Base-by-base conservation (phyloP, 139 green algal genomes). In the Deuterostichococcus epilithicus region DNA sequence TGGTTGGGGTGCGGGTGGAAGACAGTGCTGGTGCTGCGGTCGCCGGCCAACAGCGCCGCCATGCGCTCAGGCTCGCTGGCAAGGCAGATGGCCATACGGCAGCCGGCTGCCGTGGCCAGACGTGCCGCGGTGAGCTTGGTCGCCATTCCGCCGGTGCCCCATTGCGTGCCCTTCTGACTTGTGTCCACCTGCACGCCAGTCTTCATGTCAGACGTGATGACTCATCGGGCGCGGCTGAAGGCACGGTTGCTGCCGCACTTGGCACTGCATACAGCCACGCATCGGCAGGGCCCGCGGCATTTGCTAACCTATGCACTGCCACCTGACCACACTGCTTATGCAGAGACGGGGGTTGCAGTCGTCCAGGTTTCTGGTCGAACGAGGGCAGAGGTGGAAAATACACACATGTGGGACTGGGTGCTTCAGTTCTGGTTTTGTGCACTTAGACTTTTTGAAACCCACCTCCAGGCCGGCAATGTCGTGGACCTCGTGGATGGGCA, bases 121-220 rank as follows among this genome's bases (percentile, higher is more conserved):
- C 92, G 87, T 8, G 92, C 94, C 23, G 94, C 94, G 8, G 94
- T 97, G 23, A 98, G 87, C 86, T 98, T 98, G 63, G 94, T 98
- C 34, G 86, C 88, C 94, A 98, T 98, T 71, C 94, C 94, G 2
- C 94, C 94, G 0, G 94, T 97, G 68, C 94, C 94, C 88, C 91
- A 98, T 84, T 95, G 85, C 22, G 89, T 95, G 52, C 92, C 90
- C 38, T 0, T 60, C 1, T 79, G 89, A 59, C 60, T 84, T 39
- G 88, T 94, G 86, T 95, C 89, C 70, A 88, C 87, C 75, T 90
- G 77, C 58, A 58, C 33, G 59, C 13, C 23, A 28, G n/a, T 8
- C 5, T 13, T 3, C 3, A n/a, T n/a, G n/a, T n/a, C n/a, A n/a
- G n/a, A n/a, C n/a, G n/a, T n/a, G n/a, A n/a, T n/a, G n/a, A n/a